Evolutionary conservation across 1,139 yeast species (phyloP), one percentile per base, ranked within the genome.

Genomic region (Zhuliangozyma parablackwelliae): DNA sequence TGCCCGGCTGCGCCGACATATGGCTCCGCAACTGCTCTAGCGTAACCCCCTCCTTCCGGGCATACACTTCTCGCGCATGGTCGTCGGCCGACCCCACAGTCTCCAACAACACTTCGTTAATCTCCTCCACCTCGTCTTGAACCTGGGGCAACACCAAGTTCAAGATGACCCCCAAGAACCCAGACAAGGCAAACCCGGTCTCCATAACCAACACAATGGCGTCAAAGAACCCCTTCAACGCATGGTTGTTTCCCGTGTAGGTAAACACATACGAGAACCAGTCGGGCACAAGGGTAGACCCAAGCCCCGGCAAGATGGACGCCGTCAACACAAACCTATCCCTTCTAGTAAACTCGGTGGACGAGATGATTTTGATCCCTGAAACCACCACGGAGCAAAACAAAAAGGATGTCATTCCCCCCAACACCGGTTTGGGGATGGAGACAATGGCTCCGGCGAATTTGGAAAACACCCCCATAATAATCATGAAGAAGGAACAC

Each of bases 341-440:
- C 61, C 96, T 78, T 68, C 96, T 78, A 12, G 92, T 82, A 65
- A 88, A 86, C 38, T 82, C 82, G 35, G 81, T 75, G 39, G 81
- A 70, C 13, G 94, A 66, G 46, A 88, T 84, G 56, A 89, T 85
- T 53, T 82, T 80, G 44, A 89, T 63, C 53, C 97, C 97, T 2
- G 95, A 85, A 29, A 86, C 92, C 0, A 95, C 90, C 36, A 89
- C 96, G 10, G 95, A 79, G 27, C 90, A 77, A 72, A 87, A 89
- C 42, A 89, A 67, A 68, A 88, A 89, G 5, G 95, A 73, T 25
- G 96, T 88, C 95, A 88, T 86, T 45, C 96, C 96, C 39, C 96
- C 96, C 42, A 88, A 70, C 21, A 88, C 92, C 0, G 96, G 74
- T 43, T 72, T 75, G 32, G 96, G 96, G 52, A 89, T 89, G 26